Conservation (phyloP, 225 moss, liverwort and hornwort genomes). For the Asterella californica region DNA sequence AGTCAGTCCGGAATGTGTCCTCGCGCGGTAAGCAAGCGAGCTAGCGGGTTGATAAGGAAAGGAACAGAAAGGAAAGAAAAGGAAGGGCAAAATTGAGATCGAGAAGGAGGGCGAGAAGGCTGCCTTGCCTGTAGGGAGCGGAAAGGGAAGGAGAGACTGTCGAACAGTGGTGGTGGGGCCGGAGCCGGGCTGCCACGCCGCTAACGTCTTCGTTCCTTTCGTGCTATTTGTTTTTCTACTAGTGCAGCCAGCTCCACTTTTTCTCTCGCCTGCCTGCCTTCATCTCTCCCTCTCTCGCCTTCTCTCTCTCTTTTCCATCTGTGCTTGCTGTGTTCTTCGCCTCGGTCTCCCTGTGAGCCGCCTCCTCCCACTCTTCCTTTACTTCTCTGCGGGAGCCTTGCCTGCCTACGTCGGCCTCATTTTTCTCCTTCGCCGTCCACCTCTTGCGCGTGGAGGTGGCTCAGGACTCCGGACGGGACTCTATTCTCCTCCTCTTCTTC, state of each 20-base stretch:
- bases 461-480: constrained; percentile 2
- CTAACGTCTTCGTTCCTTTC: constrained; percentile 3
- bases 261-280: background rate
- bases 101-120: background rate
- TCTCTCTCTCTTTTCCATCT: background rate
- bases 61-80: background rate
- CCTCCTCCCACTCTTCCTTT: background rate
- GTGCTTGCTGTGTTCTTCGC: background rate
- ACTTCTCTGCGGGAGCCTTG: background rate
- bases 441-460: constrained; percentile 10
- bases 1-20: background rate
- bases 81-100: background rate
- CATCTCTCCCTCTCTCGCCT: background rate
- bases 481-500: background rate
- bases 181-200: constrained; percentile 6
- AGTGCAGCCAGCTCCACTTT: constrained; percentile 10
- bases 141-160: background rate
- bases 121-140: background rate
- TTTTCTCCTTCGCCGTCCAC: background rate
- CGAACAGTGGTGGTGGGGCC: background rate
- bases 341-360: background rate
- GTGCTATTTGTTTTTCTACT: background rate
- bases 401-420: background rate
- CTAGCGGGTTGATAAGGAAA: background rate
- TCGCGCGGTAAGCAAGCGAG: no score